phyloP scores from a whole-genome alignment of 257 asterid genomes.

The Nicotiana benthamiana region DNA sequence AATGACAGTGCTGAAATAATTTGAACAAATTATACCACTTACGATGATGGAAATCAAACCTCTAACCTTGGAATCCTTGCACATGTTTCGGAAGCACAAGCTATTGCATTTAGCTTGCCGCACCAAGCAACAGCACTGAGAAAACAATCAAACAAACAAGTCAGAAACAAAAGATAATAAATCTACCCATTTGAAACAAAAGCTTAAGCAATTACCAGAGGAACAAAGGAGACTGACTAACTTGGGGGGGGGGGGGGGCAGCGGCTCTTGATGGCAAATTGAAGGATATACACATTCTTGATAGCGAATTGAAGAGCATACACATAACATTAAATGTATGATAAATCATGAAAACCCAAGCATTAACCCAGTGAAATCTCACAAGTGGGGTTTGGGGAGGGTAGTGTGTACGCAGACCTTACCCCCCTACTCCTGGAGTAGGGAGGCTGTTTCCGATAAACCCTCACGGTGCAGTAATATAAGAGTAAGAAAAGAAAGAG shows the following conservation, averaged over 20 bases:
- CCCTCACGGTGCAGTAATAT: no score
- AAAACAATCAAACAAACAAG: slow-evolving; percentile 1
- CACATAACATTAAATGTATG: neutral
- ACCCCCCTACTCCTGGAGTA: no score
- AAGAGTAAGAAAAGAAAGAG: no score
- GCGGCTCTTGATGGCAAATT: neutral
- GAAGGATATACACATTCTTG: neutral
- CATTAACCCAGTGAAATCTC: neutral
- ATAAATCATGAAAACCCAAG: neutral
- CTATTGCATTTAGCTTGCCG: slow-evolving; percentile 87
- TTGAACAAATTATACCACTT: neutral
- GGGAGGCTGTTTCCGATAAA: no score
- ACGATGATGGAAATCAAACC: neutral
- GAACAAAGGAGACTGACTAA: neutral
- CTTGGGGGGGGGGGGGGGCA: no score
- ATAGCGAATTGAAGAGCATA: neutral
- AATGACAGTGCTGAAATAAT: neutral
- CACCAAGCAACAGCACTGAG: slow-evolving; percentile 99
- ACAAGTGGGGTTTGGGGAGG: no score
- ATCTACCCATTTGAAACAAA: neutral
- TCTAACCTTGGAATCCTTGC: slow-evolving; percentile 94
- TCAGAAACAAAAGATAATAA: neutral
- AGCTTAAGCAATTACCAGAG: neutral
- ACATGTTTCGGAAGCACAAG: slow-evolving; percentile 99
- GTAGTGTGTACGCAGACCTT: no score